These are phyloP conservation scores for Puccinia hordei DNA, from an alignment of 1,284 basidiomycete genomes.

Conservation along the genomic window DNA sequence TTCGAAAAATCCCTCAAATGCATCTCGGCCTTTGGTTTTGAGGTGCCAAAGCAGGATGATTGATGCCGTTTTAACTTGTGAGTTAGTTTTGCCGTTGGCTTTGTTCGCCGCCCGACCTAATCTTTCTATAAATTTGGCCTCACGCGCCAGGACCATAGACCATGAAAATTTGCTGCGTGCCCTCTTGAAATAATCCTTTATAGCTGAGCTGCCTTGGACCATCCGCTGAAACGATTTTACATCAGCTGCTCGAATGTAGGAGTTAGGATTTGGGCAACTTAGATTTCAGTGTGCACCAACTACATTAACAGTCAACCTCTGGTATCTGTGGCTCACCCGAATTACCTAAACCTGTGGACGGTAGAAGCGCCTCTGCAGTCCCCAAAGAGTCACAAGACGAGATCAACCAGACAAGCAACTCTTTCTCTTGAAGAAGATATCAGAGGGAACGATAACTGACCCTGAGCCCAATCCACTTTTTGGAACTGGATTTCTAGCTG, in stretches of 20 bases:
- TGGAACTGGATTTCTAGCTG: not conserved
- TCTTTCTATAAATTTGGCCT: not conserved
- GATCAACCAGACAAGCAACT: not conserved
- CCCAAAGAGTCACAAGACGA: not conserved
- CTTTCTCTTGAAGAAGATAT: too few species aligned
- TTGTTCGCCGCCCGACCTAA: not conserved
- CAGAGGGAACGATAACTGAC: not conserved
- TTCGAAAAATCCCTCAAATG: not conserved
- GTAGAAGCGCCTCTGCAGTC: not conserved
- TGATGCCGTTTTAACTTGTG: not conserved
- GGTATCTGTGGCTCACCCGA: not conserved
- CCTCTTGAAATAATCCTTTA: not conserved
- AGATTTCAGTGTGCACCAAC: not conserved
- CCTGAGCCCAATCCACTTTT: slow-evolving; percentile 5
- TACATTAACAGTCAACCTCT: not conserved
- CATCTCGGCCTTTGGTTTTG: not conserved
- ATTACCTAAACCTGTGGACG: not conserved
- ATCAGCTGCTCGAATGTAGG: not conserved
- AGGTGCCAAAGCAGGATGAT: slow-evolving; percentile 7
- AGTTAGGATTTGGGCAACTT: not conserved
- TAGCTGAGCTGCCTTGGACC: not conserved
- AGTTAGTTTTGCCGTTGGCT: not conserved
- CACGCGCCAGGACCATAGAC: not conserved
- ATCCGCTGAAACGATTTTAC: not conserved
- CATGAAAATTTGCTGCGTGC: not conserved